Conservation (phyloP, 2,329 filamentous ascomycete genomes). For the Aspergillus hiratsukae region DNA sequence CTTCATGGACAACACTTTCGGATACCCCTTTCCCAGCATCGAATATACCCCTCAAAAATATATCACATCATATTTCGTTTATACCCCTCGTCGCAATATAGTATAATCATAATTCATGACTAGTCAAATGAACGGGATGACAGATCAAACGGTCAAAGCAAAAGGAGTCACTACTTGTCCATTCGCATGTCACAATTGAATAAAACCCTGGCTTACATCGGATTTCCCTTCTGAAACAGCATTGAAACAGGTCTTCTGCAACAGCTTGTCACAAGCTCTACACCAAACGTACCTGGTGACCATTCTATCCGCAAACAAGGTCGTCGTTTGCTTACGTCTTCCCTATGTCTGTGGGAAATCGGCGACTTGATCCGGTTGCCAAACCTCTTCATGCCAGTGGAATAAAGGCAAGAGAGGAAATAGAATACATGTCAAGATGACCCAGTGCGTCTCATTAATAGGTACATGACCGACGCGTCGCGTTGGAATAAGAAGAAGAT, state of each 20-base stretch:
- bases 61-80: neutral
- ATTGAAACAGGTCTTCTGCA: neutral
- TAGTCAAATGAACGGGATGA: neutral
- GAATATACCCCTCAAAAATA: neutral
- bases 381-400: neutral
- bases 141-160: neutral
- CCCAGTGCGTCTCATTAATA: conserved; percentile 29
- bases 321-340: neutral
- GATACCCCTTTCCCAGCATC: neutral
- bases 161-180: neutral
- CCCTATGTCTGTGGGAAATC: neutral
- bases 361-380: neutral
- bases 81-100: conserved; percentile 8
- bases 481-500: conserved; percentile 17
- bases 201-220: neutral
- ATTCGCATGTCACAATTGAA: neutral
- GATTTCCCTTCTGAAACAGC: neutral
- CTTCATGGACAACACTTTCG: neutral
- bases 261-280: neutral
- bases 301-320: neutral
- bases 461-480: conserved; percentile 24
- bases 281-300: neutral
- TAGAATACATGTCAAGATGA: conserved; percentile 12
- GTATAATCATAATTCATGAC: neutral
- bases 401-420: neutral